Evolutionary conservation across 306 rosid species (phyloP).

Genomic region (Pterocarpus macrocarpus): DNA sequence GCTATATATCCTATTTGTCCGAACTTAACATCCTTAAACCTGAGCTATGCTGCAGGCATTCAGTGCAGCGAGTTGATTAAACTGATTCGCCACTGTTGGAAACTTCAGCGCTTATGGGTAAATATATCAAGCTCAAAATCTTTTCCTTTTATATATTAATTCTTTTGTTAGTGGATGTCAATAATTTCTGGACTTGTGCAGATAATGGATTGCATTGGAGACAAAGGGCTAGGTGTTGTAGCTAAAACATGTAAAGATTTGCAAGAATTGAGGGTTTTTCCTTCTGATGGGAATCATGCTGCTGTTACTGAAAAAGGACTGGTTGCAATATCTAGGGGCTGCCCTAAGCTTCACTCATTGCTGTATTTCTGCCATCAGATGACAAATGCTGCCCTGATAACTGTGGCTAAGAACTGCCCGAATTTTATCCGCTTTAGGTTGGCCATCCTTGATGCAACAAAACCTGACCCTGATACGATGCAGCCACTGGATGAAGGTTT

Average conservation of each 20-base stretch:
- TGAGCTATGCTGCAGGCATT: conserved; percentile 91
- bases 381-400: conserved; percentile 93
- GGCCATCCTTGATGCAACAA: conserved; percentile 75
- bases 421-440: conserved; percentile 86
- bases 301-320: conserved; percentile 88
- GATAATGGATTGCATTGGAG: conserved; percentile 92
- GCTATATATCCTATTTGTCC: conserved; percentile 75
- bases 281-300: conserved; percentile 68
- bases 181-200: conserved; percentile 45
- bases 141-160: not conserved
- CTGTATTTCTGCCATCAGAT: conserved; percentile 93
- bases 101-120: conserved; percentile 93
- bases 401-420: conserved; percentile 91
- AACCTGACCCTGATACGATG: conserved; percentile 74
- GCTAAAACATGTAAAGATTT: conserved; percentile 80
- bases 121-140: not conserved
- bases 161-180: conserved; percentile 10
- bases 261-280: conserved; percentile 93
- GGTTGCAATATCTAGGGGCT: conserved; percentile 82
- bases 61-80: conserved; percentile 65
- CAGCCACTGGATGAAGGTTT: conserved; percentile 94
- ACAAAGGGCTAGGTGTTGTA: conserved; percentile 79
- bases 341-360: conserved; percentile 86
- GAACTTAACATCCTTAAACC: conserved; percentile 77
- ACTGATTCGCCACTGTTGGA: conserved; percentile 64